Conservation (phyloP, 768 basidiomycete species). For the Tephrocybe sp. region DNA sequence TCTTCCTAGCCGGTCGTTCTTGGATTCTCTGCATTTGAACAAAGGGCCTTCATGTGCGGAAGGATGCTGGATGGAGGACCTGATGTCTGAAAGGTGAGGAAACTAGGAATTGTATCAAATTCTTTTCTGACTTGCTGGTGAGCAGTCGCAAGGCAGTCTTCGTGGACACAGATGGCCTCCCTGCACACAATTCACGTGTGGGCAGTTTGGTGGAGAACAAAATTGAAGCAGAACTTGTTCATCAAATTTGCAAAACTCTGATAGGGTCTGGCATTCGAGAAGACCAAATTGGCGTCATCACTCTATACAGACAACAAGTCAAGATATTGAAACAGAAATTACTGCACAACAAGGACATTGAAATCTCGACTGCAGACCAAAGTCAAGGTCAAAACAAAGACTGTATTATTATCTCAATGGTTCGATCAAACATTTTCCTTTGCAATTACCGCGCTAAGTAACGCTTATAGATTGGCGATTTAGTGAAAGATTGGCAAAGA, state of each 20-base stretch:
- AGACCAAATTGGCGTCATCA: constrained; percentile 82
- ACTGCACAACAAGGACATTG: constrained; percentile 53
- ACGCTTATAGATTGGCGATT: constrained; percentile 74
- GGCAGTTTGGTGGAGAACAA: constrained; percentile 92
- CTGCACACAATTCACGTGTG: constrained; percentile 75
- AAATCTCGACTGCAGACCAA: constrained; percentile 89
- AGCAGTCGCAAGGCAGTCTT: constrained; percentile 83
- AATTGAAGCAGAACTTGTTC: constrained; percentile 67
- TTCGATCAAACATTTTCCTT: constrained; percentile 66
- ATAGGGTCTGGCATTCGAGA: constrained; percentile 60
- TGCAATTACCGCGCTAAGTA: neutral
- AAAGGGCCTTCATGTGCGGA: constrained; percentile 28
- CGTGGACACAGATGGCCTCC: constrained; percentile 85
- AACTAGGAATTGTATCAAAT: neutral
- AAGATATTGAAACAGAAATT: constrained; percentile 78
- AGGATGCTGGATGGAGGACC: constrained; percentile 68
- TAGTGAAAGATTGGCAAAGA: constrained; percentile 92
- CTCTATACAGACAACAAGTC: constrained; percentile 93
- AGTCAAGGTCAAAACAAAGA: constrained; percentile 97
- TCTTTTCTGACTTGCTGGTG: neutral
- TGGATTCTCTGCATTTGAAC: constrained; percentile 42
- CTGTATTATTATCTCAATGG: constrained; percentile 90
- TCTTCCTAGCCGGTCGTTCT: constrained; percentile 45
- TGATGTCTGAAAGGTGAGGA: constrained; percentile 63
- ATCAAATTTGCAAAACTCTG: constrained; percentile 68